Conservation (phyloP, 73 alveolate species). For the Tetrahymena malaccensis region DNA sequence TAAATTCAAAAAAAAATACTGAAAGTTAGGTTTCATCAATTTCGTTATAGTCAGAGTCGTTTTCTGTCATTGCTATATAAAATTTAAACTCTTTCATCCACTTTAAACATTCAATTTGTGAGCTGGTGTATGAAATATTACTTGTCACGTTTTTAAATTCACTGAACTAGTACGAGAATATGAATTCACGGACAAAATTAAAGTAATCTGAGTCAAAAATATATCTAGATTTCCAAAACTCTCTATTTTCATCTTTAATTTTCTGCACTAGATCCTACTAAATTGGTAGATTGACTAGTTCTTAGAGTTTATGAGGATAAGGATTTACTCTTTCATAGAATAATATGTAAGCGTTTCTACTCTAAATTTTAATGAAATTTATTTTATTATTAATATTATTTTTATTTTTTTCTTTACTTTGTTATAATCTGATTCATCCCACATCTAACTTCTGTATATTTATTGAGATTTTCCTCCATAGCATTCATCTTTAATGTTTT, state of each 20-base stretch:
- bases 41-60: neutral
- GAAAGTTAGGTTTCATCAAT: neutral
- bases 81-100: neutral
- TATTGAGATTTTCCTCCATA: constrained; percentile 16
- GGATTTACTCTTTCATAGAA: neutral
- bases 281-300: neutral
- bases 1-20: neutral
- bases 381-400: neutral
- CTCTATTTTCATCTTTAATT: neutral
- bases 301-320: neutral
- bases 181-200: neutral
- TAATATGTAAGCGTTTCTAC: neutral
- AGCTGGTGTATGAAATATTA: neutral
- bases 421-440: neutral
- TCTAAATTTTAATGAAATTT: neutral
- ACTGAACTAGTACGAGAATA: neutral
- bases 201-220: neutral
- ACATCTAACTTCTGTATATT: neutral
- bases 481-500: constrained; percentile 23
- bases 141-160: neutral
- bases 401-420: neutral
- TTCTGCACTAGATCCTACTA: neutral
- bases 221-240: neutral
- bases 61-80: neutral
- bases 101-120: neutral